phyloP scores from a whole-genome alignment of 2,329 filamentous ascomycete genomes.

The Zymoseptoria ardabiliae region DNA sequence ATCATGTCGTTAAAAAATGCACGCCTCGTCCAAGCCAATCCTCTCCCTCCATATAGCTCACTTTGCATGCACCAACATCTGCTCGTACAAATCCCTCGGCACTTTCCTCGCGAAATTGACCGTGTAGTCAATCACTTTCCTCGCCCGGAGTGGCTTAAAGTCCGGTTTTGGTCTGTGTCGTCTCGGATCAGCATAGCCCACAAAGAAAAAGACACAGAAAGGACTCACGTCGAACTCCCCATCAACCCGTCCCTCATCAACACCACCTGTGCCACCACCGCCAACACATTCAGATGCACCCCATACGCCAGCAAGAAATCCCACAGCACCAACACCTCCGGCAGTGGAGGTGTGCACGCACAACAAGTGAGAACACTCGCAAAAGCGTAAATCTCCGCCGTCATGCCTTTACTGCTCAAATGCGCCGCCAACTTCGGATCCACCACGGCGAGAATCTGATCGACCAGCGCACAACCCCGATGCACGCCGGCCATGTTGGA shows the following conservation, averaged over 20 bases:
- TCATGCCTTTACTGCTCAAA: conserved; percentile 76
- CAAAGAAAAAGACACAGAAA: too few species aligned
- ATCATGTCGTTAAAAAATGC: not conserved
- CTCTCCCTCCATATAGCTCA: conserved; percentile 38
- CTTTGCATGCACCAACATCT: conserved; percentile 81
- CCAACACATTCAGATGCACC: conserved; percentile 87
- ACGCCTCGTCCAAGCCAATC: too few species aligned
- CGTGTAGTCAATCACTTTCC: conserved; percentile 49
- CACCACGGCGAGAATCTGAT: conserved; percentile 84
- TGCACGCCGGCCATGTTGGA: conserved; percentile 98
- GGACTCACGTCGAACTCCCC: conserved; percentile 79
- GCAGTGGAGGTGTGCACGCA: conserved; percentile 88
- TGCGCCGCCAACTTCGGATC: conserved; percentile 81
- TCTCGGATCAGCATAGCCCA: too few species aligned
- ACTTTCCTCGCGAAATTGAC: conserved; percentile 84
- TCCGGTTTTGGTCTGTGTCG: conserved; percentile 74
- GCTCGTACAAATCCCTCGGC: conserved; percentile 80
- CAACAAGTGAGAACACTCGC: conserved; percentile 90
- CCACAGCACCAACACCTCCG: conserved; percentile 89
- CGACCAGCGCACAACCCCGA: conserved; percentile 80
- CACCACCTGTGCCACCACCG: conserved; percentile 90
- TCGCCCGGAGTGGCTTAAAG: conserved; percentile 28
- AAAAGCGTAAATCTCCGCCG: conserved; percentile 93
- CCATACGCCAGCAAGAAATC: conserved; percentile 97
- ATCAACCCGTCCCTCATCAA: conserved; percentile 80